Evolutionary conservation across 495 filamentous ascomycete species (phyloP).

Genomic region (Bacidia gigantensis): DNA sequence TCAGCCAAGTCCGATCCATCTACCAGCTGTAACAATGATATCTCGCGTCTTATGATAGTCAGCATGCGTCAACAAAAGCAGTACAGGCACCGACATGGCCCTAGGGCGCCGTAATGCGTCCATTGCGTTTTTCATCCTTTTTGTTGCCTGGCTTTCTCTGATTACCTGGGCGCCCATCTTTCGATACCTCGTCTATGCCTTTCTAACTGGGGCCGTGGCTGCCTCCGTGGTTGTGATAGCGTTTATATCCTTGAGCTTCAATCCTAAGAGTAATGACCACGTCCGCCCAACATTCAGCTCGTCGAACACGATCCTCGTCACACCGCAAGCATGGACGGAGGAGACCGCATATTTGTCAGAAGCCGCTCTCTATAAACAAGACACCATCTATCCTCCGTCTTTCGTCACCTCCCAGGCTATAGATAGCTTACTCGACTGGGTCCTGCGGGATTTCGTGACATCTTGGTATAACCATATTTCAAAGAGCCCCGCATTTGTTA

Average conservation of each 20-base stretch:
- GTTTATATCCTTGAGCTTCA: conserved; percentile 47
- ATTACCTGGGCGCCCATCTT: conserved; percentile 67
- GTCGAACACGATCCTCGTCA: conserved; percentile 45
- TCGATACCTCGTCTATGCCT: conserved; percentile 69
- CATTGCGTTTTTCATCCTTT: conserved; percentile 52
- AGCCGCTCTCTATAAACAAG: conserved; percentile 33
- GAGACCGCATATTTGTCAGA: conserved; percentile 49
- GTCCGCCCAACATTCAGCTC: conserved; percentile 27
- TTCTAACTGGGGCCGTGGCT: conserved; percentile 51
- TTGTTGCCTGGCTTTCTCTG: conserved; percentile 75
- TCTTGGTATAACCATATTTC: conserved; percentile 87
- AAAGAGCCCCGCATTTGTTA: conserved; percentile 58
- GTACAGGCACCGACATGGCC: conserved; percentile 41
- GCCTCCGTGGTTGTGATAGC: conserved; percentile 39
- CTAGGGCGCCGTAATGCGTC: conserved; percentile 63
- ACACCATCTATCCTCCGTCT: conserved; percentile 63
- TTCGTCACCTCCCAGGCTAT: conserved; percentile 66
- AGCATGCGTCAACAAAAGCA: conserved; percentile 14
- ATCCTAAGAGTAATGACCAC: conserved; percentile 31
- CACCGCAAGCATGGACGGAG: conserved; percentile 47
- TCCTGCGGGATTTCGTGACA: conserved; percentile 72
- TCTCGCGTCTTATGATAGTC: neutral
- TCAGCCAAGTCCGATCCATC: neutral
- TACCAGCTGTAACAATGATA: neutral
- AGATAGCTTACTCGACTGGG: conserved; percentile 63